phyloP scores from a whole-genome alignment of 768 basidiomycete species.

The Auricularia sp. region DNA sequence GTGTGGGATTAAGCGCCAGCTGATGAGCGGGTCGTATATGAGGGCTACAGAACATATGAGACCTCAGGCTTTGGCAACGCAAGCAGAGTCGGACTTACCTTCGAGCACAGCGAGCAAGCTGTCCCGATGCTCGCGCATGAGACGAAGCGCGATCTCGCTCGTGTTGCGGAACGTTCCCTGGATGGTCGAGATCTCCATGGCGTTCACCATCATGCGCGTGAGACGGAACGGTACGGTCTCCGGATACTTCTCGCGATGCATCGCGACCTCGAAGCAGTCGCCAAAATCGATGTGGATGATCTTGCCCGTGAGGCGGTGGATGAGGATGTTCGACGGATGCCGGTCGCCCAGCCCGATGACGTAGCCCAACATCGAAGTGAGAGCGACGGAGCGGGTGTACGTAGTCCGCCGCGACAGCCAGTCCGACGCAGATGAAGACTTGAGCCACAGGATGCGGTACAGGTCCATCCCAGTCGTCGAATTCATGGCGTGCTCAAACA shows the following conservation, averaged over 20 bases:
- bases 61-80: too few relatives aligned
- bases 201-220: conserved; percentile 39
- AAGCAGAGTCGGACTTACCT: conserved; percentile 6
- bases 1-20: conserved; percentile 27
- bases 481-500: conserved; percentile 41
- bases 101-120: conserved; percentile 40
- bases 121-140: conserved; percentile 37
- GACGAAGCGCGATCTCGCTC: conserved; percentile 35
- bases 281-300: conserved; percentile 37
- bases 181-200: conserved; percentile 42
- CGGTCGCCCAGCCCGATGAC: conserved; percentile 41
- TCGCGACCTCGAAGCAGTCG: conserved; percentile 38
- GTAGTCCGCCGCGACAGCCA: conserved; percentile 40
- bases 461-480: conserved; percentile 42
- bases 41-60: conserved; percentile 18
- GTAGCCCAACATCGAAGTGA: conserved; percentile 40
- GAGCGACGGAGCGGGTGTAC: conserved; percentile 35
- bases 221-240: conserved; percentile 42
- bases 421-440: conserved; percentile 36
- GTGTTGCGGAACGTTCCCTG: conserved; percentile 36
- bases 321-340: conserved; percentile 37
- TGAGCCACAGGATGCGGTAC: conserved; percentile 43
- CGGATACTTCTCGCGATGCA: conserved; percentile 35
- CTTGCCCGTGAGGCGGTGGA: conserved; percentile 34
- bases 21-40: conserved; percentile 39